Conservation (phyloP, 495 filamentous ascomycete species). For the Umbilicaria muhlenbergii region DNA sequence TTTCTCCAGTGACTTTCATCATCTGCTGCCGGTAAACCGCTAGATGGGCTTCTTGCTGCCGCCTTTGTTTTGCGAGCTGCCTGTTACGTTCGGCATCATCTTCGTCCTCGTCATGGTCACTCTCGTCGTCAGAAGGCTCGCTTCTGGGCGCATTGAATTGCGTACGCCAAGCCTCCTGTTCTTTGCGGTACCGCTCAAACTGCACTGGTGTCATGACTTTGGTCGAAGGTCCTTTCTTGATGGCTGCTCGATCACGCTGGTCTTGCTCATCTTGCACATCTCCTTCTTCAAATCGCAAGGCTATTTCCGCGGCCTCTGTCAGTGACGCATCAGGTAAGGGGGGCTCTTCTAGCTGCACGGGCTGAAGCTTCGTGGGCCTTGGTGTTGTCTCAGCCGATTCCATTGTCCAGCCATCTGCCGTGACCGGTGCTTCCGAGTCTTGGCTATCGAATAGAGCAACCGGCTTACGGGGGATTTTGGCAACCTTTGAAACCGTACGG, state of each 20-base stretch:
- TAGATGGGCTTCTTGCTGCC: conserved; percentile 84
- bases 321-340: conserved; percentile 13
- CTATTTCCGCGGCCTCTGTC: neutral
- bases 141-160: conserved; percentile 31
- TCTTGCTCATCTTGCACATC: too few relatives aligned
- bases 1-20: conserved; percentile 88
- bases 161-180: conserved; percentile 52
- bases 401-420: conserved; percentile 1
- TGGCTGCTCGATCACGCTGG: too few relatives aligned
- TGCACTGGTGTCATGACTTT: conserved; percentile 85
- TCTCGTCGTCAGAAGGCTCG: conserved; percentile 30
- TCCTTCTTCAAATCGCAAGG: neutral
- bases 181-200: conserved; percentile 68
- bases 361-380: conserved; percentile 8
- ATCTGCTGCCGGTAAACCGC: conserved; percentile 86
- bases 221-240: conserved; percentile 17
- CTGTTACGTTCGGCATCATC: conserved; percentile 66
- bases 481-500: too few relatives aligned
- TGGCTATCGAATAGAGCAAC: conserved; percentile 3
- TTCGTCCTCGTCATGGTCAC: conserved; percentile 62
- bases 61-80: conserved; percentile 56
- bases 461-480: neutral
- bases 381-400: conserved; percentile 12
- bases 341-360: conserved; percentile 7
- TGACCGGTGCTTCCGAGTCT: conserved; percentile 2